Base-by-base conservation (phyloP, 2,329 filamentous ascomycete species). In the Trichoderma atroviride region DNA sequence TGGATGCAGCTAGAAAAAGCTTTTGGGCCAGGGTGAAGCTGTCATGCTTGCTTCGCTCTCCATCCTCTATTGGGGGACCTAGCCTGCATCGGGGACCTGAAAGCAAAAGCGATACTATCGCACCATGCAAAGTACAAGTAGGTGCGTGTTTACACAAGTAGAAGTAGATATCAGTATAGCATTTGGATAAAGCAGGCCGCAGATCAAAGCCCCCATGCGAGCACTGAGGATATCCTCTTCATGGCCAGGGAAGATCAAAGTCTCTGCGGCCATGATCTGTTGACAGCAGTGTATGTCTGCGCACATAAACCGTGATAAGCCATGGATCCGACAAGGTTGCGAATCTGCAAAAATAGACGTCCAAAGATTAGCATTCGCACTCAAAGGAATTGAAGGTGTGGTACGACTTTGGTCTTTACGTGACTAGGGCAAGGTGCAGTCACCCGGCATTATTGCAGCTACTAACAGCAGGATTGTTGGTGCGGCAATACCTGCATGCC, bases 211-310 rank as follows among this genome's bases (percentile, higher is more conserved):
- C 56, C 64, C 33, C 16, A 40, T 24, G n/a, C 16, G 13, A 40
- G 33, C 52, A 24, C 50, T 37, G 56, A 60, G 37, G 56, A 56
- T 68, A 56, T 60, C 24, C 13, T 57, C 66, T 29, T 62, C 58
- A 31, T 50, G 22, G 47, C 19, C 47, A 47, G 31, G 10, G 22
- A 37, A 53, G 31, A 24, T 37, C 60, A 13, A 2, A 16, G 22
- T 63, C 31, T 60, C 61, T 52, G 50, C 61, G 37, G 60, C 35
- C 33, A 11, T 37, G 29, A 9, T 19, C 29, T 16, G 14, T 14
- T 53, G 37, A 35, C 40, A 24, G 50, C 24, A 31, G 31, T 33
- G 22, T 27, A 52, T 35, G n/a, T 27, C 11, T 14, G 19, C 59
- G 29, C 13, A 62, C n/a, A 52, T 52, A n/a, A 16, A 63, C 19